Conservation (phyloP, 2,329 filamentous ascomycete genomes). For the Botryotinia convoluta region DNA sequence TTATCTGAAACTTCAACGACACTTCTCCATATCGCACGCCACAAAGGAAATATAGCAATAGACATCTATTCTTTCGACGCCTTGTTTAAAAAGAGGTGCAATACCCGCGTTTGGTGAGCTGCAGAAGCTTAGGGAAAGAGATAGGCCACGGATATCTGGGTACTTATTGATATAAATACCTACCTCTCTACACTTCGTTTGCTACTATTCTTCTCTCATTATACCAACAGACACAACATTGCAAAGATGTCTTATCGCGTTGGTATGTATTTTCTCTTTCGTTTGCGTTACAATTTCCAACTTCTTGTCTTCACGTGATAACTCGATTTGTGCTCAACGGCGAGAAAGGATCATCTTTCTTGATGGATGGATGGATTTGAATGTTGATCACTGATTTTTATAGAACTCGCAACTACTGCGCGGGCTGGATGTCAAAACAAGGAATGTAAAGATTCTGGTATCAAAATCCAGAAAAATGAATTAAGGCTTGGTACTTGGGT, state of each 20-base stretch:
- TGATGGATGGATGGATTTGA: not conserved
- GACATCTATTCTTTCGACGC: not conserved
- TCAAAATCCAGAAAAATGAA: constrained; percentile 77
- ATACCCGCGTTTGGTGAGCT: not conserved
- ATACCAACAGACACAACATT: not conserved
- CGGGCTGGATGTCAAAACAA: constrained; percentile 70
- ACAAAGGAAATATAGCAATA: not conserved
- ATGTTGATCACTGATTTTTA: constrained; percentile 9
- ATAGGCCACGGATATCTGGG: no score
- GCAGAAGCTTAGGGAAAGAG: not conserved
- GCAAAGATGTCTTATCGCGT: constrained; percentile 38
- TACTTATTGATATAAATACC: not conserved
- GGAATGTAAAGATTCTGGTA: constrained; percentile 65
- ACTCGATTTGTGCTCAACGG: not conserved
- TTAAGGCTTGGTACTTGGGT: constrained; percentile 76
- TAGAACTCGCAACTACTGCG: constrained; percentile 68
- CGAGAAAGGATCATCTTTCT: not conserved
- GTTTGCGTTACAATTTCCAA: constrained; percentile 13
- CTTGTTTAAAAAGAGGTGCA: not conserved
- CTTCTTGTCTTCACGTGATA: constrained; percentile 34
- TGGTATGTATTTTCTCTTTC: constrained; percentile 32
- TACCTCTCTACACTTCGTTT: not conserved
- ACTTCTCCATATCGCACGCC: not conserved
- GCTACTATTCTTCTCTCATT: constrained; percentile 9
- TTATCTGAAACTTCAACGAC: not conserved